A percentile compares a stretch with the other conserved stretches of the same genome.
Evolutionary conservation across 1,139 yeast genomes (phyloP).

Genomic region (Yamadazyma atmosphaerica): DNA sequence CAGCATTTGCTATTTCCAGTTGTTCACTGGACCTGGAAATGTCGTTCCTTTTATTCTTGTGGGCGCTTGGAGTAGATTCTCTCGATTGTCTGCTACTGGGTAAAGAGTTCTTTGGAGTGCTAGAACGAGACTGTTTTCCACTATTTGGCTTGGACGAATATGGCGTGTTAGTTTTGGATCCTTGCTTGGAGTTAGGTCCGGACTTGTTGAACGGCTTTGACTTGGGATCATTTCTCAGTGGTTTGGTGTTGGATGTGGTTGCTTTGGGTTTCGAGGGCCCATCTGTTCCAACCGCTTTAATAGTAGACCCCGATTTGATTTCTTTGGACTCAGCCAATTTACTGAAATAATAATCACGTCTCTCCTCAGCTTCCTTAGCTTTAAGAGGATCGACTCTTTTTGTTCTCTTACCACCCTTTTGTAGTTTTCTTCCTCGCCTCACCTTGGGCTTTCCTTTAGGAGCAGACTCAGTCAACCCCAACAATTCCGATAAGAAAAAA

Average conservation of each 20-base stretch:
- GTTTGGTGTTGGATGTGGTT: neutral
- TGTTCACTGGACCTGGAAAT: neutral
- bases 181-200: constrained; percentile 5
- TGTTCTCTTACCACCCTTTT: constrained; percentile 27
- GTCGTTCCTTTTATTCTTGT: too few relatives aligned
- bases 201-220: constrained; percentile 1
- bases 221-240: neutral
- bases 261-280: constrained; percentile 17
- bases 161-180: too few relatives aligned
- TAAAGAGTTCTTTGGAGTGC: constrained; percentile 4
- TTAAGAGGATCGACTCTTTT: constrained; percentile 30
- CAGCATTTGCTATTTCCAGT: neutral
- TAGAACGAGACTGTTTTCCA: constrained; percentile 3
- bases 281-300: constrained; percentile 40
- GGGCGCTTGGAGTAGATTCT: constrained; percentile 7
- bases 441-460: constrained; percentile 17
- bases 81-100: constrained; percentile 8
- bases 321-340: constrained; percentile 33
- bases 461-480: constrained; percentile 50
- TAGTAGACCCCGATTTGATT: constrained; percentile 42
- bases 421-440: constrained; percentile 24
- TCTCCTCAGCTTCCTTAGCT: constrained; percentile 27
- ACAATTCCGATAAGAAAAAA: constrained; percentile 44
- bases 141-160: constrained; percentile 7
- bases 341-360: constrained; percentile 39